Evolutionary conservation across 2,329 filamentous ascomycete species (phyloP).

Genomic region (Neonectria punicea): DNA sequence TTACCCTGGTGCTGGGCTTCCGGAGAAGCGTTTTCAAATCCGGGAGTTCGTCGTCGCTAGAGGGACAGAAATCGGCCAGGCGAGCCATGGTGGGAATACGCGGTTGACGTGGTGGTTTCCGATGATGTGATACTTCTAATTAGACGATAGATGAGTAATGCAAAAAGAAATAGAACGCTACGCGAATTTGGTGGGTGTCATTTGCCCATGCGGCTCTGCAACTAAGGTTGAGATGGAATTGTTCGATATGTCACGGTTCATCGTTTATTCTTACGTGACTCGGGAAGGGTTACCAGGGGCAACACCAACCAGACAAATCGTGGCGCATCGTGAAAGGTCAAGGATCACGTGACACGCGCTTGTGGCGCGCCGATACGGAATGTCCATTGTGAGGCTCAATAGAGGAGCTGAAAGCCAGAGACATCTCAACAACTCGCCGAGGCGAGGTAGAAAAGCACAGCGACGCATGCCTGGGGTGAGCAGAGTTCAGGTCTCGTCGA

Average conservation of each 20-base stretch:
- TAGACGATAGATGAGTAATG: neutral
- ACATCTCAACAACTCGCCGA: neutral
- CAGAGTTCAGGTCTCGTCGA: no score
- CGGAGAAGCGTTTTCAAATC: slow-evolving; percentile 48
- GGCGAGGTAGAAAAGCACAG: neutral
- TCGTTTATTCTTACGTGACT: neutral
- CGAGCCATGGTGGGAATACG: slow-evolving; percentile 41
- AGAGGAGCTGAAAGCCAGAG: neutral
- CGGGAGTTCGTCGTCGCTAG: slow-evolving; percentile 56
- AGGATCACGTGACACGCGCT: neutral
- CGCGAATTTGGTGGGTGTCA: neutral
- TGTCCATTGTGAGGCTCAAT: neutral
- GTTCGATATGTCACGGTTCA: neutral
- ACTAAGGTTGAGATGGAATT: neutral
- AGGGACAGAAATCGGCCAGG: slow-evolving; percentile 43
- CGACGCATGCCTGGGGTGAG: neutral
- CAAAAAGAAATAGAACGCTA: neutral
- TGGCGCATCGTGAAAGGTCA: neutral
- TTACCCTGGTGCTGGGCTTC: slow-evolving; percentile 28
- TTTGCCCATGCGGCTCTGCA: slow-evolving; percentile 8
- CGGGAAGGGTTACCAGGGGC: slow-evolving; percentile 11
- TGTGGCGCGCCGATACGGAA: neutral
- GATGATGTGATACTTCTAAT: slow-evolving; percentile 6
- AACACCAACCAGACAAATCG: neutral
- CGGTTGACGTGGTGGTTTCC: neutral